These are phyloP conservation scores for Capsella rubella DNA, from an alignment of 441 rosid species.

Conservation along the genomic window DNA sequence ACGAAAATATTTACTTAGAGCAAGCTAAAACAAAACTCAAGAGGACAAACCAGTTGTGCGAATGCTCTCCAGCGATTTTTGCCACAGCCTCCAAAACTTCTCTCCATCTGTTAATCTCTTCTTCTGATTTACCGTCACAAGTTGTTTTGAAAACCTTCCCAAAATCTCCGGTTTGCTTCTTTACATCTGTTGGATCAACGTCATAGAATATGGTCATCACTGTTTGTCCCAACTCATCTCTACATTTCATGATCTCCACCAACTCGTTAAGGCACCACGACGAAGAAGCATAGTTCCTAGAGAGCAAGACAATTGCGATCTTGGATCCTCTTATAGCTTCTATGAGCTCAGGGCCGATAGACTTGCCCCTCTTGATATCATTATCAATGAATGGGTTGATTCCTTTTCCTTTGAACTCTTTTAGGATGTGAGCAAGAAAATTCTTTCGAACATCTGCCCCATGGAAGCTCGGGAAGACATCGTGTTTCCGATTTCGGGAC, in stretches of 20 bases:
- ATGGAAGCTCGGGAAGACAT: background rate
- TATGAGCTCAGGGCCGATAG: background rate
- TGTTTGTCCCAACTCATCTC: background rate
- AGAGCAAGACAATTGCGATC: background rate
- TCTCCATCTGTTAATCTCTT: background rate
- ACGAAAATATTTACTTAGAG: too few species aligned
- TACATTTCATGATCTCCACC: background rate
- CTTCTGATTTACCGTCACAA: background rate
- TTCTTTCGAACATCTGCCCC: background rate
- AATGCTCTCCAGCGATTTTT: background rate
- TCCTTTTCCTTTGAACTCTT: background rate
- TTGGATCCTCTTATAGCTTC: background rate
- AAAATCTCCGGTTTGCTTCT: background rate
- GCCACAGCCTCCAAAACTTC: background rate
- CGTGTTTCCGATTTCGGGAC: background rate
- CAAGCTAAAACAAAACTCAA: background rate
- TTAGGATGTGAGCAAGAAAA: background rate
- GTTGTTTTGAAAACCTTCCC: background rate
- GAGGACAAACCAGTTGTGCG: background rate
- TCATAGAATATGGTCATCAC: background rate
- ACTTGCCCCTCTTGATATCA: background rate
- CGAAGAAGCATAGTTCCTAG: background rate
- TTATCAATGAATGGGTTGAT: background rate
- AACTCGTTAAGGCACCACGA: background rate
- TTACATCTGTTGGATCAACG: background rate